Base-by-base conservation (phyloP, 441 rosid species). In the Erodium texanum region DNA sequence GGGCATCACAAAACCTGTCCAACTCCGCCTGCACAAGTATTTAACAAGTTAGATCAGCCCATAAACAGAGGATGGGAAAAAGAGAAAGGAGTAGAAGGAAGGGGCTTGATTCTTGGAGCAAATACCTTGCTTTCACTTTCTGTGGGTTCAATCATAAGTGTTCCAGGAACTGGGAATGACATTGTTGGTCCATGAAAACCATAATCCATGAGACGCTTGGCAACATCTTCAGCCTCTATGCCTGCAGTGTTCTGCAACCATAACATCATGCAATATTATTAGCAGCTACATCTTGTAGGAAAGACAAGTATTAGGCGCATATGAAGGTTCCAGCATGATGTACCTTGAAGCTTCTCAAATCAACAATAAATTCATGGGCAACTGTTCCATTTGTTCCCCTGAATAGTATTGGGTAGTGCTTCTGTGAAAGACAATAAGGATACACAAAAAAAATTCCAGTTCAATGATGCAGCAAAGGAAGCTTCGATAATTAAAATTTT, bases 71-170 rank as follows among this genome's bases (percentile, higher is more conserved):
- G n/a, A n/a, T n/a, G n/a, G n/a, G n/a, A n/a, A n/a, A n/a, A n/a
- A n/a, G n/a, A n/a, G n/a, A n/a, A n/a, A n/a, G n/a, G n/a, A n/a
- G n/a, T n/a, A n/a, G n/a, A n/a, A n/a, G n/a, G n/a, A n/a, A n/a
- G n/a, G n/a, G n/a, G n/a, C n/a, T n/a, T n/a, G n/a, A n/a, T n/a
- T n/a, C n/a, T n/a, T n/a, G n/a, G n/a, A n/a, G n/a, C n/a, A n/a
- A n/a, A n/a, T 80, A 89, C 97, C 94, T 91, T 94, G 97, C 97
- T 89, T 88, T 94, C 99, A 82, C 99, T 91, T 82, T 94, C 97
- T 41, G 99, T 94, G 7, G 99, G 99, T 74, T 94, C 99, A 64
- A 94, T 86, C 99, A 91, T 91, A 65, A 91, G 97, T 10, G 97
- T 94, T 73, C 97, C 96, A 1, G 99, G 93, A 73, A 94, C 99